Base-by-base conservation (phyloP, 2,329 filamentous ascomycete species). In the Pestalotiopsis sp. region DNA sequence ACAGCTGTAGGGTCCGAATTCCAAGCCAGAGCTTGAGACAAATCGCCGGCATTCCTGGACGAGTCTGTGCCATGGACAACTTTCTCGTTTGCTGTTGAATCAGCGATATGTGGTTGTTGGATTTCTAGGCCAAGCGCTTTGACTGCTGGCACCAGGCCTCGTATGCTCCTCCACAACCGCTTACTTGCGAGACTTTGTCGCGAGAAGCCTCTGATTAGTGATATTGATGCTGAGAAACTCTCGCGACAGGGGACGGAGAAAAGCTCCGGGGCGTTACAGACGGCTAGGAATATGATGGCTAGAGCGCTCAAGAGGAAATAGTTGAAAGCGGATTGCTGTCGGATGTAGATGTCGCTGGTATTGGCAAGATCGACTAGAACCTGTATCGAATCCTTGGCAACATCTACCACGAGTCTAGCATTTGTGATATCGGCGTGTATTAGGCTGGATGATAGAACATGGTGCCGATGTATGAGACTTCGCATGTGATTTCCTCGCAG, bases 291-390 rank as follows among this genome's bases (percentile, higher is more conserved):
- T 61, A 61, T 61, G 13, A 61, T 61, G 7, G 59, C 25, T 20
- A 61, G 17, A 36, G 59, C 31, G n/a, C 59, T 39, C 31, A 61
- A 27, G 14, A 59, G 59, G 31, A 61, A 61, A 23, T 61, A 61
- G 59, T 61, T 61, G 31, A 61, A 61, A 36, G 59, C 59, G 4
- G 59, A 36, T 31, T 61, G 59, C 20, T 61, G 59, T 61, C 59
- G 41, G 3, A 36, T 36, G n/a, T 61, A 61, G 6, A 61, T 61
- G 31, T 61, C 59, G 59, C 59, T 61, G 14, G 59, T 61, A 4
- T 38, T 38, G 17, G 59, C 59, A 11, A 61, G 59, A 39, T 61
- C 59, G 3, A 38, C 59, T 23, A 61, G 31, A 23, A 61, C 27
- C 31, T 36, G 59, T 36, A 36, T 61, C 7, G 59, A 36, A 13